phyloP scores from a whole-genome alignment of 2,329 filamentous ascomycete species.

The Talaromyces sp. region DNA sequence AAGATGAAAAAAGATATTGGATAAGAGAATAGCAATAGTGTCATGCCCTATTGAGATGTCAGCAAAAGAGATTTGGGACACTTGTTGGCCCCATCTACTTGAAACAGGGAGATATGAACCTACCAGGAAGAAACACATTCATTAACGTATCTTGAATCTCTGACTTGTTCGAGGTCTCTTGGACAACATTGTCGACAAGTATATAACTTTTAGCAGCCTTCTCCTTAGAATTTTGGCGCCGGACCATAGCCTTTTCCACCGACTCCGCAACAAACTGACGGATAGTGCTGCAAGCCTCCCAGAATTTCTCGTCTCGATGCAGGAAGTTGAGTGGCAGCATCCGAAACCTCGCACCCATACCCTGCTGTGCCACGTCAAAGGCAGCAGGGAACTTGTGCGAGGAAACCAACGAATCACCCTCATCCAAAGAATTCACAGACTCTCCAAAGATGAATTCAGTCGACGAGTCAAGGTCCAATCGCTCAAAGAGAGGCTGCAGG shows the following conservation, averaged over 20 bases:
- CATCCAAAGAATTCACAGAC: slow-evolving; percentile 46
- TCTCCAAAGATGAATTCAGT: slow-evolving; percentile 68
- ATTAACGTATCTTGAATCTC: slow-evolving; percentile 51
- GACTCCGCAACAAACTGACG: slow-evolving; percentile 46
- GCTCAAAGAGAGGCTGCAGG: slow-evolving; percentile 63
- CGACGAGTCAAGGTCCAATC: slow-evolving; percentile 65
- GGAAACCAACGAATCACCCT: neutral
- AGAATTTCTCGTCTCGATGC: slow-evolving; percentile 18
- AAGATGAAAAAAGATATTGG: slow-evolving; percentile 44
- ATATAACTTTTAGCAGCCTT: slow-evolving; percentile 46
- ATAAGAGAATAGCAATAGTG: slow-evolving; percentile 50
- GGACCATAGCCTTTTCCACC: slow-evolving; percentile 66
- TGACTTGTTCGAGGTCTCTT: slow-evolving; percentile 46
- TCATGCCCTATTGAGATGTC: slow-evolving; percentile 48
- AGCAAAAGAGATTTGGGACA: neutral
- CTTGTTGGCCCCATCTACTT: neutral
- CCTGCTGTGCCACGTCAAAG: slow-evolving; percentile 33
- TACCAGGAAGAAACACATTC: slow-evolving; percentile 55
- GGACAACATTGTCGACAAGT: slow-evolving; percentile 51
- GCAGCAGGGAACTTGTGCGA: slow-evolving; percentile 43
- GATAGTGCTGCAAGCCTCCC: slow-evolving; percentile 13
- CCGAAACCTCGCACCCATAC: slow-evolving; percentile 31
- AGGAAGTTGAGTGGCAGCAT: slow-evolving; percentile 26
- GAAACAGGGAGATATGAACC: slow-evolving; percentile 26
- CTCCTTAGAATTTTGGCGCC: slow-evolving; percentile 57